These are phyloP conservation scores for Phalaenopsis aphrodite DNA, from an alignment of 106 monocot genomes.

Conservation along the genomic window DNA sequence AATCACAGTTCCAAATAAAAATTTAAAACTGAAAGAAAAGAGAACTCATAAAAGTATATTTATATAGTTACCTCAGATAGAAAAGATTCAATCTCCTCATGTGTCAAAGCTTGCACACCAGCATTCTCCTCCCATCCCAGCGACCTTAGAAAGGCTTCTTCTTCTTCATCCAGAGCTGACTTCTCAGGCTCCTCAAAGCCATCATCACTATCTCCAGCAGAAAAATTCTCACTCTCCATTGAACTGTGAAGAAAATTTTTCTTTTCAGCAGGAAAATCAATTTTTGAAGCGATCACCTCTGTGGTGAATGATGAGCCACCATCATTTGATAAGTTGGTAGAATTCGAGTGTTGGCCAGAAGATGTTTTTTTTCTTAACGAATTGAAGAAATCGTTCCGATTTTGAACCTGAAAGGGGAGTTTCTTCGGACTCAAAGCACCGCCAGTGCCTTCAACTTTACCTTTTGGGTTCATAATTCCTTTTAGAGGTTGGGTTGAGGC, in stretches of 20 bases:
- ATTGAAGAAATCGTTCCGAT: conserved; percentile 61
- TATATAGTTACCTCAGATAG: conserved; percentile 12
- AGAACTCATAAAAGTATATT: not conserved
- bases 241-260: not conserved
- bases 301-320: not conserved
- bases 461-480: conserved; percentile 11
- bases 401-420: conserved; percentile 24
- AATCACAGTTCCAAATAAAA: not conserved
- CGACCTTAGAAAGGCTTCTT: conserved; percentile 29
- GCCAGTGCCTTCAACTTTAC: conserved; percentile 22
- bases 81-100: conserved; percentile 26
- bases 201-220: conserved; percentile 5
- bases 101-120: conserved; percentile 15
- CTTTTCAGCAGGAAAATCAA: not conserved
- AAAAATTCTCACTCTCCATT: conserved; percentile 12
- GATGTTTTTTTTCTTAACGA: conserved; percentile 34
- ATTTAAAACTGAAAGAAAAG: not conserved
- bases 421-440: conserved; percentile 20
- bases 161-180: conserved; percentile 15
- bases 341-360: not conserved
- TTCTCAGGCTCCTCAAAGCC: conserved; percentile 13
- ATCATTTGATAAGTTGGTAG: not conserved
- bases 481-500: conserved; percentile 14
- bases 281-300: not conserved
- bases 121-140: conserved; percentile 24